phyloP scores from a whole-genome alignment of 768 basidiomycete species.

The Auriscalpium vulgare region DNA sequence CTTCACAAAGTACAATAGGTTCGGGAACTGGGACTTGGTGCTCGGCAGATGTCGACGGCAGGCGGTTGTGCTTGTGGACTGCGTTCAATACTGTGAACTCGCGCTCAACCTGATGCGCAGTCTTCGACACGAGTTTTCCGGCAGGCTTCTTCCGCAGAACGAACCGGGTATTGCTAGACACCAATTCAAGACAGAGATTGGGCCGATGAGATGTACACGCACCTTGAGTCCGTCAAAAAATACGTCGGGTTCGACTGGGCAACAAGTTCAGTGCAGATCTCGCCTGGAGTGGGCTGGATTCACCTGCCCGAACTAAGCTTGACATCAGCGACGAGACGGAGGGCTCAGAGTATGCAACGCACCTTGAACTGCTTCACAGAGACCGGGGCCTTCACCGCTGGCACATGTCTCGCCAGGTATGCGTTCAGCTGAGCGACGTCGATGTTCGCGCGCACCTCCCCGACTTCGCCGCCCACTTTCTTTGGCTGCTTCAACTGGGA shows the following conservation, averaged over 20 bases:
- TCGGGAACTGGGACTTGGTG: slow-evolving; percentile 76
- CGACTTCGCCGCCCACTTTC: slow-evolving; percentile 64
- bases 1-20: slow-evolving; percentile 78
- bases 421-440: slow-evolving; percentile 53
- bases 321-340: neutral
- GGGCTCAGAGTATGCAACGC: slow-evolving; percentile 16
- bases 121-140: slow-evolving; percentile 78
- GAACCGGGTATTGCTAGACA: slow-evolving; percentile 42
- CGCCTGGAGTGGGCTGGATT: slow-evolving; percentile 7
- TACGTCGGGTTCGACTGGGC: slow-evolving; percentile 92
- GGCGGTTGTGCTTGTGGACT: slow-evolving; percentile 64
- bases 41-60: slow-evolving; percentile 37
- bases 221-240: slow-evolving; percentile 76
- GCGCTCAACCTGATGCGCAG: slow-evolving; percentile 92
- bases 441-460: slow-evolving; percentile 63
- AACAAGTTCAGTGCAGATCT: neutral
- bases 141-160: slow-evolving; percentile 93
- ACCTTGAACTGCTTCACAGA: slow-evolving; percentile 91
- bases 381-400: slow-evolving; percentile 54
- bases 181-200: slow-evolving; percentile 1
- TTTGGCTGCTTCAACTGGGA: neutral
- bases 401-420: slow-evolving; percentile 54
- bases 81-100: slow-evolving; percentile 80
- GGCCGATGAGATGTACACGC: slow-evolving; percentile 18
- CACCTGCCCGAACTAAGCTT: slow-evolving; percentile 81